Base-by-base conservation (phyloP, 768 basidiomycete genomes). In the Clavulina sp. region DNA sequence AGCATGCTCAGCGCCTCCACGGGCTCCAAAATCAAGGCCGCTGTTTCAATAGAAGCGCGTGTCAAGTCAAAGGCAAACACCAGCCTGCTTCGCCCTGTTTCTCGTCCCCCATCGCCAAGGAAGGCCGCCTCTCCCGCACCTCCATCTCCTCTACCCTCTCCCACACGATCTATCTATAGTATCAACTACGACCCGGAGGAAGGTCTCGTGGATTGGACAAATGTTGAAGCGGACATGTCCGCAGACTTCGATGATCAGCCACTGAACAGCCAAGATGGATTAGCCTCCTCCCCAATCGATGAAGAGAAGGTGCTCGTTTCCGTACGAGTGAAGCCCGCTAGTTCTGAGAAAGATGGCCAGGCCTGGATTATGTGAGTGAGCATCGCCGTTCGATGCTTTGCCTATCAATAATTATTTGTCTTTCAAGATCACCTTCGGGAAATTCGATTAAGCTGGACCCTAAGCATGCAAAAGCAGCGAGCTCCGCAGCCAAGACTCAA, bases 261-360 rank as follows among this genome's bases (percentile, higher is more conserved):
- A 68, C 59, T 77, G 16, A 56, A 66, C 51, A 41, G 9, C 16
- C 65, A 63, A n/a, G 60, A 62, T 1, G 62, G 65, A 1, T n/a
- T n/a, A n/a, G 62, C n/a, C 19, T 26, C 31, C n/a, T 40, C 30
- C 47, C 28, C 50, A 19, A 21, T 44, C 5, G 26, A 46, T 24
- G 31, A 57, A 23, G 84, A 87, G 63, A 87, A 88, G 62, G 86
- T 87, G 41, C 77, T 88, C 63, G 85, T 88, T 21, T 86, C 85
- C 24, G 72, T 89, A 57, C 73, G 84, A 83, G 69, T 87, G 57
- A 80, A 78, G 57, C 73, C 84, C 29, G 68, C 32, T 49, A 7
- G 13, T 7, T 13, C 7, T 28, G 43, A 77, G 4, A 66, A 72
- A 52, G 68, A 77, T 56, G 66, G 78, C 44, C 78, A 77, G 57